phyloP scores from a whole-genome alignment of 495 filamentous ascomycete genomes.

The Annulohypoxylon stygium region DNA sequence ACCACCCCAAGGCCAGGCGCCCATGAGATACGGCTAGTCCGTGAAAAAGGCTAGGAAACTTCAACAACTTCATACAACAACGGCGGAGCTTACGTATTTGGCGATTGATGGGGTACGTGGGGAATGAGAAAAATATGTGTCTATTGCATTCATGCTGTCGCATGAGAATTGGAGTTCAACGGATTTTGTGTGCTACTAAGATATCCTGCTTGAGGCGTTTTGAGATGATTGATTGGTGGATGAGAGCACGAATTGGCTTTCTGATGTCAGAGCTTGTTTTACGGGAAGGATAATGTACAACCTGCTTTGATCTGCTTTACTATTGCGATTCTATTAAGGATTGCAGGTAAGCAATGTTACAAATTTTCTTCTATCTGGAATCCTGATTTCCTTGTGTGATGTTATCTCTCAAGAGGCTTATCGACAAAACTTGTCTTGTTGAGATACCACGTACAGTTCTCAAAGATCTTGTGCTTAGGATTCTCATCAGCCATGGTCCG shows the following conservation, averaged over 20 bases:
- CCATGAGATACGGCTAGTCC: slow-evolving; percentile 55
- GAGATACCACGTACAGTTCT: no score
- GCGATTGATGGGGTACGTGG: neutral
- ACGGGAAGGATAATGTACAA: neutral
- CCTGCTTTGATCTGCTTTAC: slow-evolving; percentile 4
- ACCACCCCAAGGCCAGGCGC: slow-evolving; percentile 45
- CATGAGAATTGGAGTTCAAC: slow-evolving; percentile 33
- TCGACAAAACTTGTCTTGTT: no score
- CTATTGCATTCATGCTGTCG: slow-evolving; percentile 10
- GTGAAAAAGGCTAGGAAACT: neutral
- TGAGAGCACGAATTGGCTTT: slow-evolving; percentile 15
- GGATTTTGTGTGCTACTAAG: slow-evolving; percentile 22
- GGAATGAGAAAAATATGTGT: neutral
- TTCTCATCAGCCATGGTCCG: no score
- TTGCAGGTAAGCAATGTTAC: neutral
- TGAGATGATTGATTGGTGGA: slow-evolving; percentile 18
- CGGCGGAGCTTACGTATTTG: neutral
- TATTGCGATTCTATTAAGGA: neutral
- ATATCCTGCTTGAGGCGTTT: slow-evolving; percentile 37
- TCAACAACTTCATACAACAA: neutral
- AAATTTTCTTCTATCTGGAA: neutral
- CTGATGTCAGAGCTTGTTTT: slow-evolving; percentile 7
- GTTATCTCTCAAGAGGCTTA: neutral
- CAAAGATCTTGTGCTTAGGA: no score
- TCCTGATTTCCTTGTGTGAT: neutral